Conservation (phyloP, 371 early-diverging fungal genomes). For the Apophysomyces sp. region DNA sequence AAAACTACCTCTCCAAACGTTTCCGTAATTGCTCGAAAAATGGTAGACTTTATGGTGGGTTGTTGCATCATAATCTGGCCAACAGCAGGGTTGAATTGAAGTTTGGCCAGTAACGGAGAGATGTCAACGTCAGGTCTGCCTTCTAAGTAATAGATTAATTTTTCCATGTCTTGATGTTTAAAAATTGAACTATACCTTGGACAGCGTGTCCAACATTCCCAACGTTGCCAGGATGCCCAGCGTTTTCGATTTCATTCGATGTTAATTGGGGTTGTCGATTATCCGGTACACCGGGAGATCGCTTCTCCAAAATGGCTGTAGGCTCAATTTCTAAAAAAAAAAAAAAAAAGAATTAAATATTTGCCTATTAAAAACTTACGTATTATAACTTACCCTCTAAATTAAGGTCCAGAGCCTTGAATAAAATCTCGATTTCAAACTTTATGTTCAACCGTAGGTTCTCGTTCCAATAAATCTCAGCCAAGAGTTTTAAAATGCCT, state of each 20-base stretch:
- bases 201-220: background rate
- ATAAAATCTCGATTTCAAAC: conserved; percentile 96
- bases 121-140: conserved; percentile 27
- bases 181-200: conserved; percentile 4
- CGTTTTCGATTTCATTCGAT: background rate
- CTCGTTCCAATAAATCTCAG: conserved; percentile 91
- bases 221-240: background rate
- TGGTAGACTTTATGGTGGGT: conserved; percentile 83
- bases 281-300: conserved; percentile 48
- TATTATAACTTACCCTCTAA: conserved; percentile 49
- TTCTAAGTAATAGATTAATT: background rate
- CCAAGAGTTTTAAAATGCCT: conserved; percentile 85
- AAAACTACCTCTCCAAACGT: conserved; percentile 27
- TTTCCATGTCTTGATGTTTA: no score
- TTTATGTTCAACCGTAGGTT: conserved; percentile 91
- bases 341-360: background rate
- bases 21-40: conserved; percentile 58
- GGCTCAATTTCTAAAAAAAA: conserved; percentile 73
- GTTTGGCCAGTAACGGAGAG: conserved; percentile 24
- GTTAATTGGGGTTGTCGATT: background rate
- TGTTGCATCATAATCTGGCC: conserved; percentile 82
- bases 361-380: background rate
- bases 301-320: conserved; percentile 63
- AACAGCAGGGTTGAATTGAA: conserved; percentile 32
- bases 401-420: conserved; percentile 82